phyloP scores from a whole-genome alignment of 352 stramenopile genomes.

The Pythium sp. region DNA sequence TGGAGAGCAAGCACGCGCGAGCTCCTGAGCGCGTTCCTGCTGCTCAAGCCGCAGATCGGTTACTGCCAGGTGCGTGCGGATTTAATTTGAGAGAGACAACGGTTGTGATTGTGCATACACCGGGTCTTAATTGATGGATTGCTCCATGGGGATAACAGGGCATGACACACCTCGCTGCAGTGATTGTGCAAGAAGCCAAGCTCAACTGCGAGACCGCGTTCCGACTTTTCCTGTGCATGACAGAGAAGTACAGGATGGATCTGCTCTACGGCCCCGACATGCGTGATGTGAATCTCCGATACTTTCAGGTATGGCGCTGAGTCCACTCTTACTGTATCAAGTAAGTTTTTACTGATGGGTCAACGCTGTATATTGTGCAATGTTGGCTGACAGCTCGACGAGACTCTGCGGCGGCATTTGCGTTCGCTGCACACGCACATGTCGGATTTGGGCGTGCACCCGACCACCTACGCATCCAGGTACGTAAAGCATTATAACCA shows the following conservation, averaged over 20 bases:
- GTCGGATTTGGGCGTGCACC: constrained; percentile 44
- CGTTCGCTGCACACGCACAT: constrained; percentile 36
- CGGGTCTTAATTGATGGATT: not conserved
- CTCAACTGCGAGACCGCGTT: constrained; percentile 48
- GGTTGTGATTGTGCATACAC: not conserved
- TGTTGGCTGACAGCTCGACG: constrained; percentile 28
- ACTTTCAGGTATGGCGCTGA: constrained; percentile 27
- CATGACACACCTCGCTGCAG: constrained; percentile 43
- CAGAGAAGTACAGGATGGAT: constrained; percentile 50
- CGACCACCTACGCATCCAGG: constrained; percentile 49
- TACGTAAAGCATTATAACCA: constrained; percentile 10
- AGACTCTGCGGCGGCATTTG: constrained; percentile 37
- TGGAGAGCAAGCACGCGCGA: constrained; percentile 42
- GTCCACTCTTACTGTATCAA: not conserved
- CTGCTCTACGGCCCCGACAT: constrained; percentile 44
- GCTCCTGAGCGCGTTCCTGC: constrained; percentile 37
- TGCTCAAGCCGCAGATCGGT: constrained; percentile 50
- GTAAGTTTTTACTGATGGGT: not conserved
- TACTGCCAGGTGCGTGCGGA: constrained; percentile 38
- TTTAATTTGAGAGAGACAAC: not conserved
- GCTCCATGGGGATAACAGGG: constrained; percentile 19
- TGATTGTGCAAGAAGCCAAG: constrained; percentile 44
- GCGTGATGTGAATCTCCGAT: constrained; percentile 51
- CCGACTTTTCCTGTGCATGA: constrained; percentile 44
- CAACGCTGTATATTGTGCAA: not conserved